Evolutionary conservation across 352 stramenopile species (phyloP).

Genomic region (Pythium folliculosum): DNA sequence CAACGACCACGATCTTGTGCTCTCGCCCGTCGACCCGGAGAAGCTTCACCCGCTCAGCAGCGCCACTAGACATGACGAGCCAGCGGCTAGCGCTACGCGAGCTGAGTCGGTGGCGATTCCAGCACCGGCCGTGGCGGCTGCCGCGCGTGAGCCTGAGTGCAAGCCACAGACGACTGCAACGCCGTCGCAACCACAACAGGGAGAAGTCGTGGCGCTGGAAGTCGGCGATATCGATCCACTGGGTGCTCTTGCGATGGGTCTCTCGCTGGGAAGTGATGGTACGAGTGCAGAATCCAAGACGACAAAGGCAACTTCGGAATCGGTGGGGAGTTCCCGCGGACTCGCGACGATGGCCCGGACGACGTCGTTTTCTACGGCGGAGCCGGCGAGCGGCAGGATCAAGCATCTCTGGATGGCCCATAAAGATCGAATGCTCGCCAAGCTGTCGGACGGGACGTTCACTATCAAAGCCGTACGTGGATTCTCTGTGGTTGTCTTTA

Average conservation of each 20-base stretch:
- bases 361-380: constrained; percentile 1
- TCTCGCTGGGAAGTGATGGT: neutral
- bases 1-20: constrained; percentile 31
- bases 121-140: too few species aligned
- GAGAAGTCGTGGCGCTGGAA: constrained; percentile 61
- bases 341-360: neutral
- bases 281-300: neutral
- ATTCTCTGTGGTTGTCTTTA: too few species aligned
- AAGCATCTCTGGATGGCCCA: constrained; percentile 69
- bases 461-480: constrained; percentile 64
- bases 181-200: neutral
- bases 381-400: constrained; percentile 32
- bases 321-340: neutral
- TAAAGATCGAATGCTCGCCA: constrained; percentile 65
- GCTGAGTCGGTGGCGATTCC: neutral
- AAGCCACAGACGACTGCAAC: neutral
- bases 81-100: neutral
- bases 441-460: constrained; percentile 67
- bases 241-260: constrained; percentile 42
- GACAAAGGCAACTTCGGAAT: too few species aligned
- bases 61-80: neutral
- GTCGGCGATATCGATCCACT: constrained; percentile 73
- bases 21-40: constrained; percentile 25
- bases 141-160: neutral
- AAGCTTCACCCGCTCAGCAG: constrained; percentile 51